Evolutionary conservation across 441 rosid genomes (phyloP).

Genomic region (Populus tomentosa): DNA sequence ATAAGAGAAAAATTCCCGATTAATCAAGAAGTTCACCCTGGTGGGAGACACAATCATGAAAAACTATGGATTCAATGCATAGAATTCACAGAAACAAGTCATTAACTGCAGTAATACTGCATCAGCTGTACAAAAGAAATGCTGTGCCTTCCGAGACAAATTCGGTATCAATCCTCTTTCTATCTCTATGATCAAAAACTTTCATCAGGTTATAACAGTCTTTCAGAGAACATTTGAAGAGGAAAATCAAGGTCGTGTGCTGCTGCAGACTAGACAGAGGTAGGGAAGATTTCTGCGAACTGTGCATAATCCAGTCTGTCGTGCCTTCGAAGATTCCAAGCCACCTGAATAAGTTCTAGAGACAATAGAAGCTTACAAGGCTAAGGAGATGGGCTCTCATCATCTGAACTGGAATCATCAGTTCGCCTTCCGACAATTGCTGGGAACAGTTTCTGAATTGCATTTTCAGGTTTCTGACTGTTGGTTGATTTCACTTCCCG

Average conservation of each 20-base stretch:
- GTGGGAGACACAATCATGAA: not conserved
- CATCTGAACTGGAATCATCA: constrained; percentile 59
- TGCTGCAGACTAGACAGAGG: not conserved
- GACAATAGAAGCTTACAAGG: not conserved
- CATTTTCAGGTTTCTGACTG: constrained; percentile 30
- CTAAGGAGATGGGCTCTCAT: constrained; percentile 32
- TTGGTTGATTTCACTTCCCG: constrained; percentile 26
- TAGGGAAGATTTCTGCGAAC: not conserved
- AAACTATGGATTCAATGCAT: not conserved
- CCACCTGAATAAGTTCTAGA: constrained; percentile 2
- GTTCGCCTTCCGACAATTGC: constrained; percentile 49
- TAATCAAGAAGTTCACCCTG: not conserved
- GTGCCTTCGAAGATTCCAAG: constrained; percentile 1
- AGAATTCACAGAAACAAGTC: not conserved
- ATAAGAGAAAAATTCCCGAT: not conserved
- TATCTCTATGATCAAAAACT: not conserved
- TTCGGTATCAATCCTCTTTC: not conserved
- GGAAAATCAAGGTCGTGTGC: not conserved
- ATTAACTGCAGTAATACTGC: not conserved
- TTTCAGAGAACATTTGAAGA: not conserved
- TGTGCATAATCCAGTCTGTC: not conserved
- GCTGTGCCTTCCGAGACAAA: not conserved
- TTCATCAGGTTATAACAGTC: not conserved
- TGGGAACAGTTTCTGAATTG: constrained; percentile 51
- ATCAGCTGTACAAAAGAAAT: constrained; percentile 8